Conservation (phyloP, 163 green algal genomes). For the Chlorella variabilis region DNA sequence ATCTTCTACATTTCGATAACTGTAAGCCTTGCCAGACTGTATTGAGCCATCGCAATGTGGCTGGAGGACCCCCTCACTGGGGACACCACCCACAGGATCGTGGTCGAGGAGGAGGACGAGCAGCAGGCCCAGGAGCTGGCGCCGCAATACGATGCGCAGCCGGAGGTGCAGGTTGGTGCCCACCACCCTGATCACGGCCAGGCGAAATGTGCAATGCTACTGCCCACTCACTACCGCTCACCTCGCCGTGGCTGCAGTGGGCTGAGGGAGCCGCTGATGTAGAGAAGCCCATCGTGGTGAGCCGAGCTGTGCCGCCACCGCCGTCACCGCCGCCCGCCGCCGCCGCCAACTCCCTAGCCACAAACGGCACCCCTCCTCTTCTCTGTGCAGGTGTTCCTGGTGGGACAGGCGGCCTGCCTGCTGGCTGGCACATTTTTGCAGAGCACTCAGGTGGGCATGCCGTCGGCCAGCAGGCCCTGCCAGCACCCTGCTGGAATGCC, state of each 20-base stretch:
- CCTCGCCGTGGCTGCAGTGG: background rate
- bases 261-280: background rate
- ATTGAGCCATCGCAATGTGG: no score
- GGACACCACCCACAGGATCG: conserved; percentile 28
- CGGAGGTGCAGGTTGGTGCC: background rate
- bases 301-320: background rate
- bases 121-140: conserved; percentile 18
- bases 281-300: background rate
- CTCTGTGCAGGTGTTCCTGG: conserved; percentile 21
- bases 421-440: conserved; percentile 3
- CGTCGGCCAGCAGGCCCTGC: background rate
- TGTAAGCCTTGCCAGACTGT: no score
- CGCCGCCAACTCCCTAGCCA: background rate
- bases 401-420: conserved; percentile 16
- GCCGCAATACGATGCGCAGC: conserved; percentile 22
- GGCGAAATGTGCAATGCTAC: no score
- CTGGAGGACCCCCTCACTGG: conserved; percentile 44
- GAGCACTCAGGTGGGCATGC: background rate
- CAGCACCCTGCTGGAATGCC: no score
- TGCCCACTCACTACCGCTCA: no score
- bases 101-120: conserved; percentile 44
- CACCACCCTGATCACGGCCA: no score
- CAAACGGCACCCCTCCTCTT: background rate
- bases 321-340: background rate
- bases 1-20: background rate